Percentiles rank a stretch among this genome's conserved stretches.
These are phyloP conservation scores for Crithidia mellificae DNA, from an alignment of 208 protist species.

Conservation along the genomic window DNA sequence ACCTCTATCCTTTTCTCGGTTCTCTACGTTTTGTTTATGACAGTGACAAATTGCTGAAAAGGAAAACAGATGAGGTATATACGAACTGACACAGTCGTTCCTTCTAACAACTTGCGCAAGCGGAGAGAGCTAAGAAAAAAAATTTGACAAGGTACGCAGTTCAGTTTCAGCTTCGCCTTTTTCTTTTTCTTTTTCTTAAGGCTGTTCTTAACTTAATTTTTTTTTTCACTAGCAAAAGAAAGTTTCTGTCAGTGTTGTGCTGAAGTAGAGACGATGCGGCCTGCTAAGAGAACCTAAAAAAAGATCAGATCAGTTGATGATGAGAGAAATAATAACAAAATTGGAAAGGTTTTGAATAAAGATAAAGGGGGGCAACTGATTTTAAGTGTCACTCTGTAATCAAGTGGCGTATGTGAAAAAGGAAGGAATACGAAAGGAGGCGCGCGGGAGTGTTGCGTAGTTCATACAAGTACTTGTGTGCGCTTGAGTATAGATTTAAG, in stretches of 20 bases:
- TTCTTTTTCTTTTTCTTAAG: too few relatives aligned
- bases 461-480: neutral
- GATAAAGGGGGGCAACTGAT: neutral
- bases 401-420: neutral
- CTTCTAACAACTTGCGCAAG: neutral
- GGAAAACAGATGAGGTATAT: neutral
- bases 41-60: neutral
- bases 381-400: neutral
- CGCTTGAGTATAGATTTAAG: neutral
- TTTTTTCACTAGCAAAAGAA: too few relatives aligned
- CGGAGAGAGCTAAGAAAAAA: neutral
- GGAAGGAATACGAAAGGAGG: neutral
- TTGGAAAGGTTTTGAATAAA: neutral
- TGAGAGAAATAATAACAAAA: too few relatives aligned
- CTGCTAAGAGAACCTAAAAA: too few relatives aligned
- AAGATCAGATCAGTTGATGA: too few relatives aligned
- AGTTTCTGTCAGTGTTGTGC: too few relatives aligned
- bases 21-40: neutral
- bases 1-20: neutral
- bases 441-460: neutral
- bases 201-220: too few relatives aligned
- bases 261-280: too few relatives aligned
- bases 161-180: too few relatives aligned
- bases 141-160: too few relatives aligned
- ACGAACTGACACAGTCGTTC: neutral